Base-by-base conservation (phyloP, 257 asterid genomes). In the Rubia yunnanensis region DNA sequence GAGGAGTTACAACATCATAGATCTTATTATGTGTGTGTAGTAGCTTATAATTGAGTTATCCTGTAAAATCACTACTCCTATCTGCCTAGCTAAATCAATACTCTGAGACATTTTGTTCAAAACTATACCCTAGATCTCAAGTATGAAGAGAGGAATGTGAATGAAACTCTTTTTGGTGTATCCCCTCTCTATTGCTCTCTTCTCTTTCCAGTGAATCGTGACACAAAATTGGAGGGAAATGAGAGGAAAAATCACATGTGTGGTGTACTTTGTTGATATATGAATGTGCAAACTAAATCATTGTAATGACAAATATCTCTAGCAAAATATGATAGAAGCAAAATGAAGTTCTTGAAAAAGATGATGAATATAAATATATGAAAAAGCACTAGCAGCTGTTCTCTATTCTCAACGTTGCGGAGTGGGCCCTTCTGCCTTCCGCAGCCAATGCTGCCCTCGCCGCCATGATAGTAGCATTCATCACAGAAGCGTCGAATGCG, bases 371-470 rank as follows among this genome's bases (percentile, higher is more conserved):
- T 53, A 38, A 84, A 72, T 50, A 18, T 17, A 20, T 18, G 24
- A 18, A 48, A 50, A 22, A n/a, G 10, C 57, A 18, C 27, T 50
- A 50, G 57, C 72, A 83, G 20, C 77, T 65, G 38, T 79, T 70
- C 63, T 75, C 77, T 71, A 87, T 53, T 71, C 78, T 81, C 63
- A 84, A 58, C 56, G 78, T 64, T 57, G 74, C 48, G 1, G 92
- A 77, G 41, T 59, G 71, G 0, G 74, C 54, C 46, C 74, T 82
- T 71, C 88, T 79, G 24, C 73, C 86, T 65, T 81, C 81, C 64
- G 74, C 75, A 31, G 72, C 74, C 88, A 91, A 74, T 48, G 98
- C 86, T 10, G 83, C 85, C 59, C 94, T 75, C 5, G 98, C 98
- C 27, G 84, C 77, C 77, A 78, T 67, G n/a, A 85, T 78, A 14